Conservation (phyloP, 2,329 filamentous ascomycete species). For the Graphilbum sp. region DNA sequence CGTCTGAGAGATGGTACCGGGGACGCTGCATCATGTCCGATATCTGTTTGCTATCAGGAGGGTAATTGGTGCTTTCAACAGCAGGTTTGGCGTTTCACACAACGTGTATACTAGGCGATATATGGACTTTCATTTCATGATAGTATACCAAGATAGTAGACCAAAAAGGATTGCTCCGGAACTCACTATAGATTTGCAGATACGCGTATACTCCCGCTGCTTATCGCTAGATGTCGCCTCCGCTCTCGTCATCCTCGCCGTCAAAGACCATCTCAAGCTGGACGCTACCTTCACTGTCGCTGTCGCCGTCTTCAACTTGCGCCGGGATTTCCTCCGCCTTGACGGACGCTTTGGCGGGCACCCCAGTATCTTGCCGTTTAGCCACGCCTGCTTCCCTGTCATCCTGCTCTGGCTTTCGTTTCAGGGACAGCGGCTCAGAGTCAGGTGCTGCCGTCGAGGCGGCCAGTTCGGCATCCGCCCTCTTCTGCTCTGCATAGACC, state of each 20-base stretch:
- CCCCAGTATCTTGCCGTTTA: too few species aligned
- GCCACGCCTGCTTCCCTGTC: constrained; percentile 15
- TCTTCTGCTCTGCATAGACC: constrained; percentile 5
- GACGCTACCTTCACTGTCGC: constrained; percentile 34
- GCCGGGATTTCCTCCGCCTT: constrained; percentile 15
- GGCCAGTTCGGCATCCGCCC: constrained; percentile 10
- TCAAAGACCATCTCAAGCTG: constrained; percentile 45
- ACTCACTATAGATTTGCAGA: too few species aligned
- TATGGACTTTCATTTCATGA: too few species aligned
- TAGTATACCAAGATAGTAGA: too few species aligned
- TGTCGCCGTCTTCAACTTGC: too few species aligned
- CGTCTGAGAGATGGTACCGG: not conserved
- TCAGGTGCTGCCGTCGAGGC: constrained; percentile 9
- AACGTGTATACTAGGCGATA: too few species aligned
- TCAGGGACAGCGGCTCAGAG: constrained; percentile 15
- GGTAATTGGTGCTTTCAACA: too few species aligned
- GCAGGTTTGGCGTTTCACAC: too few species aligned
- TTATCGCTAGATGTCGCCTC: not conserved
- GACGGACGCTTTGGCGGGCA: not conserved
- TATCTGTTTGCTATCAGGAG: too few species aligned
- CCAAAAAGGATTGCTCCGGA: too few species aligned
- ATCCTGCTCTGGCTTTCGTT: constrained; percentile 27
- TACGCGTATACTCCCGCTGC: too few species aligned
- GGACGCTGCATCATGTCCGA: not conserved
- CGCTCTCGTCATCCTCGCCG: constrained; percentile 20